Conservation (phyloP, 2,329 filamentous ascomycete genomes). For the Cercospora nicotianae region DNA sequence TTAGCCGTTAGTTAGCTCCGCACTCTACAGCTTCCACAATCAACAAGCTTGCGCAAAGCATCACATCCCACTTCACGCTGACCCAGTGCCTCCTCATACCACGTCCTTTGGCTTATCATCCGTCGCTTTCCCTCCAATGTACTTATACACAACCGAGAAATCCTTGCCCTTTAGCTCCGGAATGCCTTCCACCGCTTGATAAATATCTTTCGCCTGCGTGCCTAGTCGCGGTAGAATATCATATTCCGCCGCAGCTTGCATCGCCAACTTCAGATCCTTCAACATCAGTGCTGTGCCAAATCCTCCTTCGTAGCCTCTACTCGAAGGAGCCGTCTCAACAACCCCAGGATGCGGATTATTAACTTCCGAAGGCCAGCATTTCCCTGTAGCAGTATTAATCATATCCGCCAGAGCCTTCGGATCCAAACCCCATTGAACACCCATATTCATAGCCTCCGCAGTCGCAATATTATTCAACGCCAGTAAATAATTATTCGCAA, state of each 20-base stretch:
- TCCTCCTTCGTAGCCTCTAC: conserved; percentile 63
- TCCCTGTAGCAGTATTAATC: conserved; percentile 92
- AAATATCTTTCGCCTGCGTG: conserved; percentile 47
- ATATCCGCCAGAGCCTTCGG: conserved; percentile 72
- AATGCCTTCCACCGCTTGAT: conserved; percentile 47
- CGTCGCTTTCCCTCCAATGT: conserved; percentile 48
- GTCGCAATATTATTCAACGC: conserved; percentile 85
- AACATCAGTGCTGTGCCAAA: conserved; percentile 53
- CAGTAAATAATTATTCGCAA: conserved; percentile 96
- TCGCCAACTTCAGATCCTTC: conserved; percentile 52
- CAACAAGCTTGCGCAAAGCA: background rate
- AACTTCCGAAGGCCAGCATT: conserved; percentile 91
- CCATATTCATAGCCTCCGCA: conserved; percentile 67
- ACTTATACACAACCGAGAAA: conserved; percentile 54
- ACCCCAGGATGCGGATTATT: conserved; percentile 95
- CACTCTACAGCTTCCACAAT: background rate
- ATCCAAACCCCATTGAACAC: conserved; percentile 62
- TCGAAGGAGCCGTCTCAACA: conserved; percentile 71
- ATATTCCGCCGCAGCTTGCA: conserved; percentile 48
- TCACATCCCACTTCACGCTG: conserved; percentile 11
- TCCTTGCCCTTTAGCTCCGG: conserved; percentile 51
- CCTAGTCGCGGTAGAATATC: conserved; percentile 50
- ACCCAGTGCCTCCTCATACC: background rate
- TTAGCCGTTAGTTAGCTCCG: background rate
- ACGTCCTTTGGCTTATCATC: conserved; percentile 9